phyloP scores from a whole-genome alignment of 2,329 filamentous ascomycete species.

The Zopfia rhizophila region DNA sequence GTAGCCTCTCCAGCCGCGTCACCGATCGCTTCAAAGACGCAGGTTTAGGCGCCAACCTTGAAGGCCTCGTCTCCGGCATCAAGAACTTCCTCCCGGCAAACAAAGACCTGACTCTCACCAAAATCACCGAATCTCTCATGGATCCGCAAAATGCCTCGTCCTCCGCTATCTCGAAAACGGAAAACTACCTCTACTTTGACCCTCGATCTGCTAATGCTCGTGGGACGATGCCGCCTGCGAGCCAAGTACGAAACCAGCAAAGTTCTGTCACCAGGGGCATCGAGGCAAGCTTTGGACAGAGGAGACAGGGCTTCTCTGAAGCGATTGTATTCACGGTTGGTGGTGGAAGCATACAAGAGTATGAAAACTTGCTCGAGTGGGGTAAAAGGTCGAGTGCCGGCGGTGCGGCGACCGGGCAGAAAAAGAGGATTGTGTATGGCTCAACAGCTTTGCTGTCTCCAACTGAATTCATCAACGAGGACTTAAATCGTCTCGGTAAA shows the following conservation, averaged over 20 bases:
- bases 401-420: slow-evolving; percentile 65
- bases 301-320: slow-evolving; percentile 88
- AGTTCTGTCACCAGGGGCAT: slow-evolving; percentile 67
- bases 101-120: slow-evolving; percentile 94
- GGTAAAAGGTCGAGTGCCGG: slow-evolving; percentile 76
- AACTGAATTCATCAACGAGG: slow-evolving; percentile 68
- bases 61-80: slow-evolving; percentile 92
- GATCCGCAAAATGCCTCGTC: slow-evolving; percentile 90
- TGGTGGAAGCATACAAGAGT: slow-evolving; percentile 98
- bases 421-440: slow-evolving; percentile 89
- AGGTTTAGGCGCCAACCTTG: slow-evolving; percentile 86
- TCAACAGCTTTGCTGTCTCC: slow-evolving; percentile 81
- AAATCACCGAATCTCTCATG: slow-evolving; percentile 98
- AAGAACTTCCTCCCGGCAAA: slow-evolving; percentile 98
- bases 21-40: slow-evolving; percentile 95
- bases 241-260: slow-evolving; percentile 60
- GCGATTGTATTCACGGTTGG: slow-evolving; percentile 92
- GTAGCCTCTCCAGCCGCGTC: slow-evolving; percentile 87
- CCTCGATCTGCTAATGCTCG: slow-evolving; percentile 92
- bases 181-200: slow-evolving; percentile 97
- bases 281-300: slow-evolving; percentile 87
- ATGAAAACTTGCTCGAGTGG: slow-evolving; percentile 97
- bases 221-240: slow-evolving; percentile 87
- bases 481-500: slow-evolving; percentile 66
- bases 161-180: slow-evolving; percentile 93